Base-by-base conservation (phyloP, 2,329 filamentous ascomycete species). In the Arachnopeziza araneosa region DNA sequence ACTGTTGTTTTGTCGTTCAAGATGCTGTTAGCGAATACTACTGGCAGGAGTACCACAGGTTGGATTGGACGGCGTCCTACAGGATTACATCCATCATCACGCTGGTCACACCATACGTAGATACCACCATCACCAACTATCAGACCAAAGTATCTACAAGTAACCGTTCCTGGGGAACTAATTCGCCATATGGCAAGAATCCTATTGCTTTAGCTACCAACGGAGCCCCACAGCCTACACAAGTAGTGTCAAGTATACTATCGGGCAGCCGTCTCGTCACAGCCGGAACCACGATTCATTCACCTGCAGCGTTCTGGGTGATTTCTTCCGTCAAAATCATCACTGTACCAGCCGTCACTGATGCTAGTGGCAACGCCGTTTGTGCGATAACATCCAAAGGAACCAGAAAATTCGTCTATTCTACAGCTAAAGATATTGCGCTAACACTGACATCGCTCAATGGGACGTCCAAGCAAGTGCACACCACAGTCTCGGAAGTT, bases 1-100 rank as follows among this genome's bases (percentile, higher is more conserved):
- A 53, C n/a, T 66, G 64, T 48, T 64, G 64, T 44, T 66, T 63
- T 23, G 54, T 65, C 2, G 57, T 66, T 14, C 64, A 66, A 56
- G 61, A 65, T 55, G 60, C 60, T 1, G 50, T 66, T 14, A 64
- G 53, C 21, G 64, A 63, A 44, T 32, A 59, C 8, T 66, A 57
- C 51, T 66, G 63, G 63, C 54, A 58, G 32, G 19, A 26, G 32
- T 56, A 53, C 12, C 56, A 30, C 21, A 23, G 48, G 44, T 24
- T 24, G 24, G 1, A 14, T 24, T 14, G 32, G 22, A 19, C 21
- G 30, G 24, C 59, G 61, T 44, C 36, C 6, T 44, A 44, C 36
- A 63, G 60, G 32, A 19, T 66, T 12, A 66, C 63, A 9, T 66
- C 64, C 8, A 54, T 57, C 32, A 65, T 57, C 2, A 62, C 57